phyloP scores from a whole-genome alignment of 2,329 filamentous ascomycete species.

The Elsinoe necatrix region DNA sequence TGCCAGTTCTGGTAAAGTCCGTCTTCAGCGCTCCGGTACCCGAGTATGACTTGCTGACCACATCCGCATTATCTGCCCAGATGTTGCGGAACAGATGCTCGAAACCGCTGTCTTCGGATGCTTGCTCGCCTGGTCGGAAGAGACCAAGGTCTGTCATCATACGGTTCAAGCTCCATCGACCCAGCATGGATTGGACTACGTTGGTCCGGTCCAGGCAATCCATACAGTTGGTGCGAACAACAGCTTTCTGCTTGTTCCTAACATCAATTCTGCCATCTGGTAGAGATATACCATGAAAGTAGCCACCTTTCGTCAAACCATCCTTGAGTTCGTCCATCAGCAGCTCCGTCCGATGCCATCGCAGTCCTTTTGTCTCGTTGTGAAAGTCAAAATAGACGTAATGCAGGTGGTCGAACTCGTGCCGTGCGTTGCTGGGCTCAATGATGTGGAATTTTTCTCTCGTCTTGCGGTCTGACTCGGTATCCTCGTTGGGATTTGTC shows the following conservation, averaged over 20 bases:
- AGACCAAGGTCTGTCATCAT: constrained; percentile 81
- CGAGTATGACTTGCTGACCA: constrained; percentile 85
- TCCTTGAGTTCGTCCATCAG: constrained; percentile 74
- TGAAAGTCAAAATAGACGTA: constrained; percentile 99
- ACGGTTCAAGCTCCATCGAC: constrained; percentile 76
- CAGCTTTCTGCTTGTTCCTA: constrained; percentile 72
- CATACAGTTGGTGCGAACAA: constrained; percentile 98
- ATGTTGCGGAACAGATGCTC: constrained; percentile 91
- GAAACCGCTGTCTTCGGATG: constrained; percentile 72
- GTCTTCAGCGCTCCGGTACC: constrained; percentile 97
- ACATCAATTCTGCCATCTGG: constrained; percentile 73
- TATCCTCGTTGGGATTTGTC: constrained; percentile 57
- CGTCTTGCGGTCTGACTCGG: constrained; percentile 53
- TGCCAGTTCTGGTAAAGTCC: constrained; percentile 89
- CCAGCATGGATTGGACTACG: constrained; percentile 95
- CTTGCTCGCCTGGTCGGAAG: constrained; percentile 65
- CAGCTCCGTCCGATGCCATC: constrained; percentile 84
- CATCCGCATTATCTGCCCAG: constrained; percentile 97
- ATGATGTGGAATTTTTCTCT: constrained; percentile 76
- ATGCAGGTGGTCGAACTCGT: constrained; percentile 74
- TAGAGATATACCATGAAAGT: constrained; percentile 87
- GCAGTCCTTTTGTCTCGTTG: constrained; percentile 89
- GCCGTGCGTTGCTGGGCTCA: constrained; percentile 51
- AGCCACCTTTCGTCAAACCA: constrained; percentile 69
- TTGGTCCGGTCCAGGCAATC: constrained; percentile 97